Conservation (phyloP, 768 basidiomycete species). For the Boletus barrowsii region DNA sequence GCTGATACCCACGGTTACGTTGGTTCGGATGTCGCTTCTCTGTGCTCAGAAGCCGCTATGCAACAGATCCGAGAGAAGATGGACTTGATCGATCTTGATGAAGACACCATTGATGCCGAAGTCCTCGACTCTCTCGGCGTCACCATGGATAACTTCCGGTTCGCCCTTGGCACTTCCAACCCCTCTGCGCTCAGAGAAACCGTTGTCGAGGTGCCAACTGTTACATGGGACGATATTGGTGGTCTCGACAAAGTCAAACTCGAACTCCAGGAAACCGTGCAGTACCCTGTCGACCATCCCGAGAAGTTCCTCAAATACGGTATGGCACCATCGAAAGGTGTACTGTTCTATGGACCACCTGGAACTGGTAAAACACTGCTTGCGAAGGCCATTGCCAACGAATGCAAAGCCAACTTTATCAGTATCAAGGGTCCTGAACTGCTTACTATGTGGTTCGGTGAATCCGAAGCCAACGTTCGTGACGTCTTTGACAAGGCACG, state of each 20-base stretch:
- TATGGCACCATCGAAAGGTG: constrained; percentile 99
- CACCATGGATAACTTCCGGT: constrained; percentile 99
- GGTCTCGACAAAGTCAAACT: constrained; percentile 99
- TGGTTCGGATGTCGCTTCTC: constrained; percentile 94
- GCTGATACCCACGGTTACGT: constrained; percentile 99
- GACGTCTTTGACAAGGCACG: constrained; percentile 99
- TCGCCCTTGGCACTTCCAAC: constrained; percentile 95
- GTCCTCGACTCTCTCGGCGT: constrained; percentile 98
- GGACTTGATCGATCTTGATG: constrained; percentile 93
- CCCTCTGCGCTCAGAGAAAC: constrained; percentile 99
- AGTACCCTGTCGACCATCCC: constrained; percentile 99
- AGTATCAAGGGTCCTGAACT: constrained; percentile 99
- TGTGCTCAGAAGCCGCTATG: constrained; percentile 99
- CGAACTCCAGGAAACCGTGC: constrained; percentile 98
- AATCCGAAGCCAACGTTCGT: constrained; percentile 99
- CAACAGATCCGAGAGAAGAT: constrained; percentile 99
- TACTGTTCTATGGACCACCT: constrained; percentile 98
- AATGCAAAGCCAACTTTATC: constrained; percentile 99
- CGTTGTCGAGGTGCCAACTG: constrained; percentile 97
- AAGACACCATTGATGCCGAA: constrained; percentile 99
- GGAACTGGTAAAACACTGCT: constrained; percentile 99
- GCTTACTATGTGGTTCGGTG: constrained; percentile 99
- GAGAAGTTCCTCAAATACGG: constrained; percentile 99
- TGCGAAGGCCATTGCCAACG: constrained; percentile 98
- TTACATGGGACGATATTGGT: constrained; percentile 99